Percentiles rank a stretch among this genome's conserved stretches.
Conservation (phyloP, 106 monocot genomes). For the Acanthochlamys bracteata region DNA sequence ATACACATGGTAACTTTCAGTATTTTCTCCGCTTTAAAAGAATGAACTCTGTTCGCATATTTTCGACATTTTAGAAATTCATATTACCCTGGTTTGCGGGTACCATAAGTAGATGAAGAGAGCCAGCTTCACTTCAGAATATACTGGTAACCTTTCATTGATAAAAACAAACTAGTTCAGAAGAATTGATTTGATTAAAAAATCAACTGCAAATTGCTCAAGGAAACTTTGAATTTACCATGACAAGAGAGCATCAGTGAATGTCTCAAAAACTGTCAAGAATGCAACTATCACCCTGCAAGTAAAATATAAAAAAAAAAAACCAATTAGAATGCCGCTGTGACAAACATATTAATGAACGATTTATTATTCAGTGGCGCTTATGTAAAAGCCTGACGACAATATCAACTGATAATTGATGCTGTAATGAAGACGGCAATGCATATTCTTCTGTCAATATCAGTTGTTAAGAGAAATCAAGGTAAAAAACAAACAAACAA, state of each 20-base stretch:
- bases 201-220: not conserved
- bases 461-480: too few species aligned
- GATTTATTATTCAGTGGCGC: too few species aligned
- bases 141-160: slow-evolving; percentile 51
- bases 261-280: slow-evolving; percentile 4
- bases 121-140: slow-evolving; percentile 50
- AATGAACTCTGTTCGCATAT: not conserved
- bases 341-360: too few species aligned
- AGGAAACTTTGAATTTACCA: not conserved
- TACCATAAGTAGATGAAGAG: slow-evolving; percentile 73
- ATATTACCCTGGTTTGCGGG: slow-evolving; percentile 56
- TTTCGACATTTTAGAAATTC: not conserved
- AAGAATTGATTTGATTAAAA: not conserved
- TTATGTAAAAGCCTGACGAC: too few species aligned
- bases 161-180: not conserved
- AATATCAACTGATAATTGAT: too few species aligned
- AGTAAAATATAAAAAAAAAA: not conserved
- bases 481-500: too few species aligned
- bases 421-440: too few species aligned
- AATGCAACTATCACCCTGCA: slow-evolving; percentile 9
- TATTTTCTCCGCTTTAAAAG: not conserved
- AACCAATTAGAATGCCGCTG: too few species aligned
- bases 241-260: slow-evolving; percentile 3
- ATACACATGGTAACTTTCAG: not conserved
- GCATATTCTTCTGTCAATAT: too few species aligned